Percentiles rank a stretch among this genome's conserved stretches.
phyloP scores from a whole-genome alignment of 1,284 basidiomycete genomes.

The Puccinia polysora region DNA sequence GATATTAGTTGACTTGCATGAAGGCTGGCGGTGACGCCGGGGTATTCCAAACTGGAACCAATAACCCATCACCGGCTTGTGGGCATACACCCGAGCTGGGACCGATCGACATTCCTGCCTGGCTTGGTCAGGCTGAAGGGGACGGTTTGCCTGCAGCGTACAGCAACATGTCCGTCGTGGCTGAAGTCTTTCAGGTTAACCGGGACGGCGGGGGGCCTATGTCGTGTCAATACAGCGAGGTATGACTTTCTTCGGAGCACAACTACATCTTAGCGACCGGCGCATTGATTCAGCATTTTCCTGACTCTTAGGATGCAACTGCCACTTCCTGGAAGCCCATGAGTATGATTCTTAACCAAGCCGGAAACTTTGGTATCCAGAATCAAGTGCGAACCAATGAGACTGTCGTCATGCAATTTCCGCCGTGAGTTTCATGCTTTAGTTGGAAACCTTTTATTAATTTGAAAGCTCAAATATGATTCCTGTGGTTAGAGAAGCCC shows the following conservation, averaged over 20 bases:
- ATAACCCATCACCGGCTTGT: slow-evolving; percentile 17
- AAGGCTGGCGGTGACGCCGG: slow-evolving; percentile 38
- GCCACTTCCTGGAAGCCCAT: slow-evolving; percentile 28
- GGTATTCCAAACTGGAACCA: slow-evolving; percentile 41
- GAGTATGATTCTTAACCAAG: slow-evolving; percentile 31
- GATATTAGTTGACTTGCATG: not conserved
- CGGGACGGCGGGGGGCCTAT: slow-evolving; percentile 35
- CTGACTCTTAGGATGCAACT: slow-evolving; percentile 25
- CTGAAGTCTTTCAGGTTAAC: slow-evolving; percentile 30
- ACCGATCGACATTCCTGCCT: slow-evolving; percentile 11
- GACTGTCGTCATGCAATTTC: slow-evolving; percentile 34
- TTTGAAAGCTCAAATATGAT: not conserved
- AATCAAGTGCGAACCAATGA: not conserved
- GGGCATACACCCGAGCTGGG: slow-evolving; percentile 30
- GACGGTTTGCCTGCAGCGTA: slow-evolving; percentile 20
- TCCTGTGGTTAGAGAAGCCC: slow-evolving; percentile 1
- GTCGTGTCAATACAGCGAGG: slow-evolving; percentile 34
- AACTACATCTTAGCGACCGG: not conserved
- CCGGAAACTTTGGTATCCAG: slow-evolving; percentile 18
- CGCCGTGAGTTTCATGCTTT: not conserved
- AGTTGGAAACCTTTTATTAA: not conserved
- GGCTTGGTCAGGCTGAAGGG: slow-evolving; percentile 36
- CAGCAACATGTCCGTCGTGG: slow-evolving; percentile 19
- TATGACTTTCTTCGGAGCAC: not conserved
- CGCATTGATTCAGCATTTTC: not conserved